A percentile compares a stretch with the other conserved stretches of the same genome.
Evolutionary conservation across 2,329 filamentous ascomycete species (phyloP).

Genomic region (Lasiodiplodia citricola): DNA sequence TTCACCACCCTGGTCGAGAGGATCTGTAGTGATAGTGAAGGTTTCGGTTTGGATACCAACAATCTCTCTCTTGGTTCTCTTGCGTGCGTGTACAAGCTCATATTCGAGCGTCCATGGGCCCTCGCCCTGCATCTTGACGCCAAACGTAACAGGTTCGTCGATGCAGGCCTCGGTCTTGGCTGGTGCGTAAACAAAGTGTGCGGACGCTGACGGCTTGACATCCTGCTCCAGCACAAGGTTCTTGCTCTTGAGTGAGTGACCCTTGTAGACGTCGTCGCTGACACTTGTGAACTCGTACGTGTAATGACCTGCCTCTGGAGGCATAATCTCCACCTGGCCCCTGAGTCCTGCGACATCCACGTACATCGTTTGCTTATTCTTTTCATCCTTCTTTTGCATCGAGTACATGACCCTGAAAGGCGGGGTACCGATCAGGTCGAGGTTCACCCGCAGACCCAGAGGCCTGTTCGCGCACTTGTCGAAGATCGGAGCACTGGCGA

Average conservation of each 20-base stretch:
- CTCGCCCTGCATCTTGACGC: conserved; percentile 79
- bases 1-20: conserved; percentile 80
- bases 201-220: conserved; percentile 90
- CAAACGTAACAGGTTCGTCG: conserved; percentile 76
- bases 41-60: conserved; percentile 66
- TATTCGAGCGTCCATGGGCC: conserved; percentile 89
- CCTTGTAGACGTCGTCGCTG: conserved; percentile 80
- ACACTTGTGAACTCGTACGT: conserved; percentile 84
- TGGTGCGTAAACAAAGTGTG: conserved; percentile 65
- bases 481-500: conserved; percentile 80
- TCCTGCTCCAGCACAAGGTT: conserved; percentile 77
- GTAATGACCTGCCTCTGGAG: conserved; percentile 80
- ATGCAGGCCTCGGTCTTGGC: conserved; percentile 74
- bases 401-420: conserved; percentile 86
- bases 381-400: conserved; percentile 66
- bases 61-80: conserved; percentile 71
- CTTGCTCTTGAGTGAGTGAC: conserved; percentile 57
- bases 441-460: conserved; percentile 83
- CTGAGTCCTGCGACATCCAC: conserved; percentile 72
- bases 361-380: conserved; percentile 58
- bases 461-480: conserved; percentile 96
- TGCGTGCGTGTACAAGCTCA: conserved; percentile 88
- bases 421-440: conserved; percentile 90
- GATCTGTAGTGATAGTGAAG: conserved; percentile 76
- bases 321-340: conserved; percentile 83